Conservation (phyloP, 192 early-diverging fungal species). For the Coemansia sp. region DNA sequence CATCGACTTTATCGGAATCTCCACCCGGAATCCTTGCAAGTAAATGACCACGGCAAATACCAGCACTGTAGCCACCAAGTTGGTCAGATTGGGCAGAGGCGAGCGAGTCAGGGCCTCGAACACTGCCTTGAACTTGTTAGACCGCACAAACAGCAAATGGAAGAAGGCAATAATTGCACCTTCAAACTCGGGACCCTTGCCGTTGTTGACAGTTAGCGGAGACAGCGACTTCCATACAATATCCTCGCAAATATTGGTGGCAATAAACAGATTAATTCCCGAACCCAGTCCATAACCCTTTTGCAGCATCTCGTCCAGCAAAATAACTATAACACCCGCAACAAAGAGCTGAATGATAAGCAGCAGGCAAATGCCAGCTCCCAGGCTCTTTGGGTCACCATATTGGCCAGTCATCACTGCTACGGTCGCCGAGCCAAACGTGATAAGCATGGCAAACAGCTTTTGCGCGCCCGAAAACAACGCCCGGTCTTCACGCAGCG, state of each 20-base stretch:
- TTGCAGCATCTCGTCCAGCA: slow-evolving; percentile 98
- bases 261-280: slow-evolving; percentile 98
- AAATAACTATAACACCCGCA: slow-evolving; percentile 94
- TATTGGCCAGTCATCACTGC: slow-evolving; percentile 98
- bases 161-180: slow-evolving; percentile 95
- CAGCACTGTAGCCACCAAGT: slow-evolving; percentile 84
- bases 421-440: slow-evolving; percentile 97
- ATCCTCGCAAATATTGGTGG: slow-evolving; percentile 99
- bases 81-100: slow-evolving; percentile 83
- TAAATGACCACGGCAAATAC: slow-evolving; percentile 90
- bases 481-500: slow-evolving; percentile 96
- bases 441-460: slow-evolving; percentile 97
- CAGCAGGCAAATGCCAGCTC: slow-evolving; percentile 93
- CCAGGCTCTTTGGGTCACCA: slow-evolving; percentile 93
- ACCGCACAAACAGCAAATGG: slow-evolving; percentile 90
- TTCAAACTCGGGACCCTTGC: slow-evolving; percentile 98
- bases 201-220: slow-evolving; percentile 97
- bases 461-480: slow-evolving; percentile 99
- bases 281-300: slow-evolving; percentile 99
- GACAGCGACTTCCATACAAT: slow-evolving; percentile 99
- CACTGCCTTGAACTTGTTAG: slow-evolving; percentile 94
- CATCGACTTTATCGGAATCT: slow-evolving; percentile 97
- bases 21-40: slow-evolving; percentile 99
- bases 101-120: slow-evolving; percentile 96
- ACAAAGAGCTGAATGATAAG: slow-evolving; percentile 96